Evolutionary conservation across 768 basidiomycete genomes (phyloP), one percentile per base, ranked within the genome.

Genomic region (Pisolithus marmoratus): DNA sequence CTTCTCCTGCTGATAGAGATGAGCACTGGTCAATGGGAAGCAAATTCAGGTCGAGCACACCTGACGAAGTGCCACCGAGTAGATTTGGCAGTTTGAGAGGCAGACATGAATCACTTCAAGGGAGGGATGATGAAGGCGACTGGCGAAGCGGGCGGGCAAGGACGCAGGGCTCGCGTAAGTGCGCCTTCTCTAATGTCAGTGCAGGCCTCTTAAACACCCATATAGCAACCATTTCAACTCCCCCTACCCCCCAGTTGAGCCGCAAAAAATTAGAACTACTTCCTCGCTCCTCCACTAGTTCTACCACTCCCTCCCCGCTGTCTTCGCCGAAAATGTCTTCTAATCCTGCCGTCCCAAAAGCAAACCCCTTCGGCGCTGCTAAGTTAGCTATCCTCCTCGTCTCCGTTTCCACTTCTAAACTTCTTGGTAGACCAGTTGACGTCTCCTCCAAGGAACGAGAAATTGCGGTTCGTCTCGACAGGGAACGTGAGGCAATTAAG

Each of bases 331-430:
- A 87, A 70, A 80, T 88, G 59, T 72, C 77, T 3, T 69, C 77
- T 51, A 70, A 75, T 15, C 65, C 72, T 47, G 54, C 74, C 34
- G 67, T 74, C 5, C 63, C 74, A 34, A 71, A 81, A 34, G 63
- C 85, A 53, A 93, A 79, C 65, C 94, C 94, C 6, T 98, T 98
- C 62, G 96, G 95, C 46, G 76, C 78, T 49, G 95, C 95, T 34
- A 85, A 72, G 89, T 90, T 59, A 46, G 80, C 67, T 19, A 23
- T 24, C 59, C 3, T 45, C 38, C 19, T 23, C 15, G 24, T 42
- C 49, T 46, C 42, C 20, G 27, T 23, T 49, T 14, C 23, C 41
- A 41, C 14, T 56, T 54, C 50, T 54, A 15, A 70, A 37, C 26
- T 9, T 4, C 38, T 38, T 27, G n/a, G 50, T 27, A 90, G 88